Evolutionary conservation across 2,329 filamentous ascomycete species (phyloP), one percentile per base, ranked within the genome.

Genomic region (Ascocoryne sarcoides): DNA sequence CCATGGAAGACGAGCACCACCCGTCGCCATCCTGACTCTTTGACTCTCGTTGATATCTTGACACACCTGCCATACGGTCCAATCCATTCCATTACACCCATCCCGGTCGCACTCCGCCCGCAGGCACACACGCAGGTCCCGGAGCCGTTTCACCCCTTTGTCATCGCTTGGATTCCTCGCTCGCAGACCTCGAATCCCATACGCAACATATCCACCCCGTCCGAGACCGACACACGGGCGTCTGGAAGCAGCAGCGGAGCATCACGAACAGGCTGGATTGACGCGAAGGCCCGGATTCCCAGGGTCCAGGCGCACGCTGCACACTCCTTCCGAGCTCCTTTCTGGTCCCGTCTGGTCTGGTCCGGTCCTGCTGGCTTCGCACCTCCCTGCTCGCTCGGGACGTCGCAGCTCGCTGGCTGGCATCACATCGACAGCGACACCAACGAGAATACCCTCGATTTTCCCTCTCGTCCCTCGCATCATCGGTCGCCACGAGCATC

Each of bases 81-180:
- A n/a, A n/a, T n/a, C 12, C 36, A 5, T 28, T 32, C 14, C 38
- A 40, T 37, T 38, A 31, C 35, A 38, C 42, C 7, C 23, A 26
- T 7, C 23, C 23, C 23, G 12, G 23, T n/a, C 23, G 23, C 23
- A 7, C 7, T 26, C 7, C 23, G 7, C 23, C 7, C 12, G 23
- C 23, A 26, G 42, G 41, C 39, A 21, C 14, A 29, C 36, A n/a
- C n/a, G n/a, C n/a, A n/a, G n/a, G n/a, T n/a, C n/a, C n/a, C n/a
- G n/a, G n/a, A 32, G 23, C 37, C 47, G 47, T 54, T 49, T 52
- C 50, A 52, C 49, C 48, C 48, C 46, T 44, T 49, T 49, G 46
- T 41, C n/a, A 40, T 42, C 50, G 43, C 47, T 47, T 44, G 44
- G 47, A 46, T 46, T 46, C 18, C 32, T 40, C 23, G 38, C 19